Evolutionary conservation across 306 rosid genomes (phyloP).

Genomic region (Oemleria cerasiformis): DNA sequence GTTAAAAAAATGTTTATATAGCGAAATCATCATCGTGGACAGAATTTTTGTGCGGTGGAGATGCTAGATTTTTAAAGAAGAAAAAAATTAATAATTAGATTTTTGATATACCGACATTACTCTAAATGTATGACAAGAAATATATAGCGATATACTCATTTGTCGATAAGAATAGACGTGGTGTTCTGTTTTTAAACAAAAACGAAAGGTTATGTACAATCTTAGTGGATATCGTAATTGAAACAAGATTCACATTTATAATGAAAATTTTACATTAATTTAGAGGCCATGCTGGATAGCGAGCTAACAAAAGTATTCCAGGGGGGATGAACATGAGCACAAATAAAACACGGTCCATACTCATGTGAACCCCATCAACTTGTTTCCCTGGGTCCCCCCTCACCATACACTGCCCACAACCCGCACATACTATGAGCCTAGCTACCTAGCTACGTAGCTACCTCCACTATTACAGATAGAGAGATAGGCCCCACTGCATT

Average conservation of each 20-base stretch:
- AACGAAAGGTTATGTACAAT: background rate
- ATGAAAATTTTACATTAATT: background rate
- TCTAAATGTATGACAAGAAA: too few relatives aligned
- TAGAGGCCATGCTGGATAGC: slow-evolving; percentile 27
- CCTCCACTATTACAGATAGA: background rate
- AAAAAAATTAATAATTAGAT: too few relatives aligned
- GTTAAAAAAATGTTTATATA: background rate
- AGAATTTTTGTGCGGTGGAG: too few relatives aligned
- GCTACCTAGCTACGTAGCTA: slow-evolving; percentile 3
- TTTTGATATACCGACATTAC: too few relatives aligned
- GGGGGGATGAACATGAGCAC: slow-evolving; percentile 88
- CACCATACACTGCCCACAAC: slow-evolving; percentile 68
- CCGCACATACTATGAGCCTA: slow-evolving; percentile 35
- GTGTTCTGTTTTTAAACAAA: too few relatives aligned
- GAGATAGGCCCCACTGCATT: background rate
- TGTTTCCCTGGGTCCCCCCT: slow-evolving; percentile 54
- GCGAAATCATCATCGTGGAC: too few relatives aligned
- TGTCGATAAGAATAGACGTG: too few relatives aligned
- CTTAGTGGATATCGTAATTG: background rate
- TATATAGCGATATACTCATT: too few relatives aligned
- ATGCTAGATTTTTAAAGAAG: too few relatives aligned
- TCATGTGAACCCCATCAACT: slow-evolving; percentile 91
- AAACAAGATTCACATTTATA: slow-evolving; percentile 15
- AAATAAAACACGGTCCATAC: slow-evolving; percentile 55
- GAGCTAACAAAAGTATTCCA: slow-evolving; percentile 26